Percentiles rank a stretch among this genome's conserved stretches.
Conservation (phyloP, 768 basidiomycete species). For the Trametes coccinea region DNA sequence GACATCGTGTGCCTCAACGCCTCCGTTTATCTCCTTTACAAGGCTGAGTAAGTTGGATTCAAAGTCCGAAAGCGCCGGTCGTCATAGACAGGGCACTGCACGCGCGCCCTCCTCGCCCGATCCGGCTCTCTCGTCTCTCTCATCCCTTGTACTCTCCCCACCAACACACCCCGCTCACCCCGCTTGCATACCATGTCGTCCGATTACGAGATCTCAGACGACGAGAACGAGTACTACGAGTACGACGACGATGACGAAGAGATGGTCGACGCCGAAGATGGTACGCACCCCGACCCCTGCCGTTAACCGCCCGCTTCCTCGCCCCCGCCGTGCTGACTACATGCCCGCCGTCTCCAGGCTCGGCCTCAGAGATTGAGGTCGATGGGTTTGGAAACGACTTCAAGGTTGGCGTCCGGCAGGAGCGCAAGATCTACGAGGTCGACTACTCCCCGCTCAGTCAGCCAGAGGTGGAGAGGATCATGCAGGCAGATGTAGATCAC, state of each 20-base stretch:
- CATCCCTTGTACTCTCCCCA: background rate
- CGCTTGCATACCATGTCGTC: conserved; percentile 45
- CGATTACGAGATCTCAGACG: conserved; percentile 72
- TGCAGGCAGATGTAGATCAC: conserved; percentile 80
- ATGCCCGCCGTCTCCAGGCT: conserved; percentile 32
- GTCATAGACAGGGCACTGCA: conserved; percentile 6
- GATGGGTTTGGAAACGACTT: conserved; percentile 67
- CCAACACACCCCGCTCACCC: background rate
- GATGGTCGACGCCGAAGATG: conserved; percentile 60
- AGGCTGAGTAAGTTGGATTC: conserved; percentile 1
- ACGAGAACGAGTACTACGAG: conserved; percentile 64
- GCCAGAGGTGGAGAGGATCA: conserved; percentile 71
- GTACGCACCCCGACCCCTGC: conserved; percentile 33
- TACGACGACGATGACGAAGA: conserved; percentile 75
- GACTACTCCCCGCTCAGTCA: conserved; percentile 79
- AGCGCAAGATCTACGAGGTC: conserved; percentile 78
- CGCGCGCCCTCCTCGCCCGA: conserved; percentile 10
- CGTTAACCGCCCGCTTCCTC: conserved; percentile 23
- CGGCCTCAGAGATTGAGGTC: conserved; percentile 64
- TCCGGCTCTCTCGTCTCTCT: conserved; percentile 14
- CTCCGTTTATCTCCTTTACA: background rate
- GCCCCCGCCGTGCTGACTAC: conserved; percentile 22
- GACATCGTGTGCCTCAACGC: too few relatives aligned
- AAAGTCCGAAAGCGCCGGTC: conserved; percentile 9
- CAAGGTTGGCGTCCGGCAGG: conserved; percentile 53